Conservation (phyloP, 176 grass and related monocot genomes). For the Canna indica region DNA sequence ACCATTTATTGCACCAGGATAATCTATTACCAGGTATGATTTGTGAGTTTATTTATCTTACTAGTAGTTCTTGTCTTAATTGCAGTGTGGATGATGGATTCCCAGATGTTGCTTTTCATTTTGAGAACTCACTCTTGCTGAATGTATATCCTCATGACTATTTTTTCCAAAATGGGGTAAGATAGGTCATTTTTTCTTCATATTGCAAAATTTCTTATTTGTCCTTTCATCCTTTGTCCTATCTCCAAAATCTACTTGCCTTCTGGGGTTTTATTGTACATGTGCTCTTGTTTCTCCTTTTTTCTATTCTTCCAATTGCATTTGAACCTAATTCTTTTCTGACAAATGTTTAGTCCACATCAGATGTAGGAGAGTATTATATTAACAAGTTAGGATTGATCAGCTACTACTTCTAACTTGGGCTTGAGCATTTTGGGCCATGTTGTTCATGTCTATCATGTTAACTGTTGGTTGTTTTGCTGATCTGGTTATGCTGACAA, state of each 20-base stretch:
- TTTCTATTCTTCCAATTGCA: not conserved
- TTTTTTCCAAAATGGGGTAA: conserved; percentile 82
- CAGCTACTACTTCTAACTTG: too few species aligned
- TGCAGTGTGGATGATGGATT: conserved; percentile 82
- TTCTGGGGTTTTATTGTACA: not conserved
- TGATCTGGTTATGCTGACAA: not conserved
- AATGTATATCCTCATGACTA: conserved; percentile 92
- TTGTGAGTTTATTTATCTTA: not conserved
- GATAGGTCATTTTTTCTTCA: not conserved
- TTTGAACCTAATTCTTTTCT: not conserved
- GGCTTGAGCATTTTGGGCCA: not conserved
- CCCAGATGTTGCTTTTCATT: conserved; percentile 60
- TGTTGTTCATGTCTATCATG: too few species aligned
- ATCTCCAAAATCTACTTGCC: not conserved
- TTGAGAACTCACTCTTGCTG: conserved; percentile 58
- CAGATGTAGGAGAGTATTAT: not conserved
- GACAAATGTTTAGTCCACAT: not conserved
- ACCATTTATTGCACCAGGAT: not conserved
- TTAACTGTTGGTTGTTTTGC: too few species aligned
- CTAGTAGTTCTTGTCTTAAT: not conserved
- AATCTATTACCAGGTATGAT: not conserved
- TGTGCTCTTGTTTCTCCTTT: not conserved
- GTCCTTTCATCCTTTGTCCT: not conserved
- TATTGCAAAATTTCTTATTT: not conserved
- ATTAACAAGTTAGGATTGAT: too few species aligned